Evolutionary conservation across 2,329 filamentous ascomycete genomes (phyloP).

Genomic region (Neophaeococcomyces mojaviensis): DNA sequence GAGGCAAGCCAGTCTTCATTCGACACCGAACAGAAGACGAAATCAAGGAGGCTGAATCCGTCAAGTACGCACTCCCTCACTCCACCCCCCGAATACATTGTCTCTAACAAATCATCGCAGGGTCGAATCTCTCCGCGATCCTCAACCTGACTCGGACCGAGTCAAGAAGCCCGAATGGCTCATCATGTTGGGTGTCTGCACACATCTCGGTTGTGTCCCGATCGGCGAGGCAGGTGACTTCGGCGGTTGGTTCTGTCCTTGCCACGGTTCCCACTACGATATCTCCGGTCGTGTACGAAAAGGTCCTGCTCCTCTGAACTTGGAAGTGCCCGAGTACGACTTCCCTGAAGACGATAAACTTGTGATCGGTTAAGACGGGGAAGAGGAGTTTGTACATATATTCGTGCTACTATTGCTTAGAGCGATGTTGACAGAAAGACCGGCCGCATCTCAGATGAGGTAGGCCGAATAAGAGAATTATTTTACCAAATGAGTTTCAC

Average conservation of each 20-base stretch:
- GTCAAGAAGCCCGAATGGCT: slow-evolving; percentile 99
- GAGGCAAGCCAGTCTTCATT: slow-evolving; percentile 99
- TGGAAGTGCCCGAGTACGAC: slow-evolving; percentile 87
- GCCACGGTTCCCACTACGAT: slow-evolving; percentile 99
- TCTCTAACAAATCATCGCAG: slow-evolving; percentile 9
- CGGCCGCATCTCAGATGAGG: not conserved
- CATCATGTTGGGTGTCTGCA: slow-evolving; percentile 98
- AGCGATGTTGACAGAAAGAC: slow-evolving; percentile 1
- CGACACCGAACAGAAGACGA: slow-evolving; percentile 90
- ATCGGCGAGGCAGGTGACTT: slow-evolving; percentile 98
- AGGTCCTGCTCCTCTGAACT: slow-evolving; percentile 93
- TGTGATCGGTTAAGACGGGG: slow-evolving; percentile 72
- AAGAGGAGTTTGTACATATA: slow-evolving; percentile 9
- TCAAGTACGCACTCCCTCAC: slow-evolving; percentile 44
- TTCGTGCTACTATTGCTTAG: slow-evolving; percentile 16
- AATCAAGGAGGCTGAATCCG: slow-evolving; percentile 89
- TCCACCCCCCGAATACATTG: not conserved
- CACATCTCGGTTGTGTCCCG: slow-evolving; percentile 96
- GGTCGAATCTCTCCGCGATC: slow-evolving; percentile 76
- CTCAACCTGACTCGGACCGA: slow-evolving; percentile 82
- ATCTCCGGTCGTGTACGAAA: slow-evolving; percentile 97
- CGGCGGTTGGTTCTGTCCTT: slow-evolving; percentile 99
- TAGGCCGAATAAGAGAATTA: slow-evolving; percentile 3
- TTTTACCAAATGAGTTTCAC: no score
- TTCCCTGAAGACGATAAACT: slow-evolving; percentile 86